phyloP scores from a whole-genome alignment of 768 basidiomycete genomes.

The Calocybe indica region DNA sequence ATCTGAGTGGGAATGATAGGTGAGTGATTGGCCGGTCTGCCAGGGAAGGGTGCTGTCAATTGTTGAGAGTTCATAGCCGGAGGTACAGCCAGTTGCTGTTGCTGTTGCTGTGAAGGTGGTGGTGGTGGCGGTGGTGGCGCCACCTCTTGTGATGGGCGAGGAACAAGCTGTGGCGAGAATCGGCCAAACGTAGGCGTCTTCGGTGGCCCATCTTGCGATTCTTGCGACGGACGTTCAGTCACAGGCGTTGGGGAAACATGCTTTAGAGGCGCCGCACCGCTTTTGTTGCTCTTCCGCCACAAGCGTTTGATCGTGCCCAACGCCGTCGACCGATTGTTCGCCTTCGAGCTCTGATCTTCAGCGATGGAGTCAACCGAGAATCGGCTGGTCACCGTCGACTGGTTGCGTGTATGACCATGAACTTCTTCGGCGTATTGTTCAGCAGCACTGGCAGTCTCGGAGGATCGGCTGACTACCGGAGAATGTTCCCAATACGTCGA shows the following conservation, averaged over 20 bases:
- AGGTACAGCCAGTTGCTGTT: conserved; percentile 2
- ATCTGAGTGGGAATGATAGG: conserved; percentile 38
- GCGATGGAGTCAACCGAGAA: conserved; percentile 73
- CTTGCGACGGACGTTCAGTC: conserved; percentile 33
- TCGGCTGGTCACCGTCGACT: conserved; percentile 42
- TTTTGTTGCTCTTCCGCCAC: conserved; percentile 72
- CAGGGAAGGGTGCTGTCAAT: conserved; percentile 9
- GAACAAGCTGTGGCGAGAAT: conserved; percentile 17
- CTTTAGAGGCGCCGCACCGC: conserved; percentile 23
- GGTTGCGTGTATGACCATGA: conserved; percentile 16
- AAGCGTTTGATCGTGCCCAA: conserved; percentile 70
- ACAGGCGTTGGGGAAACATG: conserved; percentile 25
- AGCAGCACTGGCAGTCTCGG: conserved; percentile 7
- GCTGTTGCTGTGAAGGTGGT: conserved; percentile 5
- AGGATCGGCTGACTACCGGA: conserved; percentile 12
- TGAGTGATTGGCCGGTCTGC: conserved; percentile 13
- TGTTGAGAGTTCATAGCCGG: conserved; percentile 1
- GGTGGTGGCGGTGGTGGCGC: conserved; percentile 11
- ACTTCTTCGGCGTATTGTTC: conserved; percentile 14
- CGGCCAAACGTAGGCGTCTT: conserved; percentile 17
- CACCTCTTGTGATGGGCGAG: conserved; percentile 17
- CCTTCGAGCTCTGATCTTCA: conserved; percentile 23
- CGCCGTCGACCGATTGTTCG: conserved; percentile 44
- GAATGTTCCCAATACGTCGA: conserved; percentile 40
- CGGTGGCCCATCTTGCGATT: conserved; percentile 31